Conservation (phyloP, 2,329 filamentous ascomycete genomes). For the Fusarium tupiense region DNA sequence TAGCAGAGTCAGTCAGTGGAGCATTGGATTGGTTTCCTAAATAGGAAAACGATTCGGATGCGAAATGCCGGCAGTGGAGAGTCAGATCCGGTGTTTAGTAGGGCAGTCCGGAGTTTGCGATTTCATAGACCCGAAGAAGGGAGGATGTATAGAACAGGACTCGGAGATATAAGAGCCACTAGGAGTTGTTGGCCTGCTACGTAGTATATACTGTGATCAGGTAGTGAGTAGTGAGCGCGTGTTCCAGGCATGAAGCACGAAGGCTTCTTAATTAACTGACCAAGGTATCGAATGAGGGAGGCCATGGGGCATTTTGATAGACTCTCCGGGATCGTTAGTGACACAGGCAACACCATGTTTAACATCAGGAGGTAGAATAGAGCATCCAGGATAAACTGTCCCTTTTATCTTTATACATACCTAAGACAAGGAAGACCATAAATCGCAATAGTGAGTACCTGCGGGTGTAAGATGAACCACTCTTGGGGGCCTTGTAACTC, state of each 20-base stretch:
- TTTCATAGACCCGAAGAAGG: neutral
- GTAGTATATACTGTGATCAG: neutral
- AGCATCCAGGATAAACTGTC: neutral
- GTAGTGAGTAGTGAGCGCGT: neutral
- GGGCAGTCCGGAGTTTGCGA: neutral
- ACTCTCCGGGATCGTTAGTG: neutral
- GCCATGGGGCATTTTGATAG: neutral
- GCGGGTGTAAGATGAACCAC: neutral
- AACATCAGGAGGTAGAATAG: neutral
- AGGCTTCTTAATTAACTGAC: neutral
- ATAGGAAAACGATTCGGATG: constrained; percentile 21
- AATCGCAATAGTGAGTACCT: neutral
- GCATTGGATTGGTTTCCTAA: constrained; percentile 29
- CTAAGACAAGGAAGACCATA: neutral
- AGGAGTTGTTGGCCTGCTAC: neutral
- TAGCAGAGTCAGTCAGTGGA: neutral
- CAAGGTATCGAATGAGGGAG: neutral
- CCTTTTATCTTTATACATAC: neutral
- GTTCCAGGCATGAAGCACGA: neutral
- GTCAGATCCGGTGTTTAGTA: neutral
- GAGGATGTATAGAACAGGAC: neutral
- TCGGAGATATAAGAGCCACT: neutral
- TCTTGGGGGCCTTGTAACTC: neutral
- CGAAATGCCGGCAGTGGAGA: neutral
- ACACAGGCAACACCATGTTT: neutral